Conservation (phyloP, 179 eudicot species). For the Patellifolia procumbens region DNA sequence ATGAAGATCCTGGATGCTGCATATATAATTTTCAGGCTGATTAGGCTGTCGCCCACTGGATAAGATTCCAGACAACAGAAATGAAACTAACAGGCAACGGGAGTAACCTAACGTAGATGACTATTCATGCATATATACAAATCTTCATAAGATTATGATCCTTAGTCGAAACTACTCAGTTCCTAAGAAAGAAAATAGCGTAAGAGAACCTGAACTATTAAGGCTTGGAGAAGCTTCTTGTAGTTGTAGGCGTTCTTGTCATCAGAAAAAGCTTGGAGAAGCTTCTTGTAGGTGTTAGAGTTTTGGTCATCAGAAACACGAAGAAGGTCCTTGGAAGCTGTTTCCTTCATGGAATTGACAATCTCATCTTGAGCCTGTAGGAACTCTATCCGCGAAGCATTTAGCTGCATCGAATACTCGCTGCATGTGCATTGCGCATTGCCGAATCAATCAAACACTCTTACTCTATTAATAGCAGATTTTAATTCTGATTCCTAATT, state of each 20-base stretch:
- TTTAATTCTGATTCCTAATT: too few relatives aligned
- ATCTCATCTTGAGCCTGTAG: slow-evolving; percentile 64
- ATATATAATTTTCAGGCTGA: not conserved
- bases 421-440: slow-evolving; percentile 26
- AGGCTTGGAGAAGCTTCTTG: slow-evolving; percentile 47
- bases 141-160: not conserved
- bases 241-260: slow-evolving; percentile 48
- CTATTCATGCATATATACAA: not conserved
- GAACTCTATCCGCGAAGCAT: slow-evolving; percentile 57
- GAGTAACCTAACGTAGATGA: not conserved
- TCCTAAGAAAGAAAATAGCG: not conserved
- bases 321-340: slow-evolving; percentile 51
- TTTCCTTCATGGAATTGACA: slow-evolving; percentile 54
- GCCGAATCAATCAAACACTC: not conserved
- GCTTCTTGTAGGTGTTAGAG: slow-evolving; percentile 37
- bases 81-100: not conserved
- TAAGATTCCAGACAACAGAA: not conserved
- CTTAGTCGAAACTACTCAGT: not conserved
- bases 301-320: slow-evolving; percentile 44
- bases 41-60: not conserved
- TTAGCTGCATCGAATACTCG: slow-evolving; percentile 71
- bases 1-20: not conserved
- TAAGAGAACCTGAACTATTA: slow-evolving; percentile 56
- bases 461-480: too few relatives aligned
- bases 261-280: slow-evolving; percentile 46